Evolutionary conservation across 257 asterid genomes (phyloP).

Genomic region (Solanum pinnatisectum): DNA sequence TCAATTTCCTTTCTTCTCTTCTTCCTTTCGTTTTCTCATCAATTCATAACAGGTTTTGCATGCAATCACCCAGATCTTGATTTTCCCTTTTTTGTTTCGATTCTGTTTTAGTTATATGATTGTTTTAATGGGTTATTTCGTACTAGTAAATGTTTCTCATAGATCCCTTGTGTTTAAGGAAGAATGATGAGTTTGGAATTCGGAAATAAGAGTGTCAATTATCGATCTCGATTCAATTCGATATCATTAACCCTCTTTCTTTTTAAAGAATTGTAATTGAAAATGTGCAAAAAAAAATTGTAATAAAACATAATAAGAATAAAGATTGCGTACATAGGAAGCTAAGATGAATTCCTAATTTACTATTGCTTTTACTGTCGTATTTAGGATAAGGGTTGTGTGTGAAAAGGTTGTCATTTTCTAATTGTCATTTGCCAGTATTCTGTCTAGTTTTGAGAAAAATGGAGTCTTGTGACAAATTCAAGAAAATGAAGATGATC

Average conservation of each 20-base stretch:
- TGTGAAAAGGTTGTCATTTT: not conserved
- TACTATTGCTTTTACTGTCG: not conserved
- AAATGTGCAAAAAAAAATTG: not conserved
- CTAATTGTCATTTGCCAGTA: not conserved
- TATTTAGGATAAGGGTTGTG: not conserved
- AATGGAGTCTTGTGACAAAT: not conserved
- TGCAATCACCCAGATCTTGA: not conserved
- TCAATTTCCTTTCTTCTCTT: slow-evolving; percentile 35
- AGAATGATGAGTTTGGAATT: not conserved
- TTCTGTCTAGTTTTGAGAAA: not conserved
- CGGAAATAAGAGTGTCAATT: not conserved
- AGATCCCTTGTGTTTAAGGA: not conserved
- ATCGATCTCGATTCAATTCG: not conserved
- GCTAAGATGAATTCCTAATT: not conserved
- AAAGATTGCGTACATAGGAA: not conserved
- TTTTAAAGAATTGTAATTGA: not conserved
- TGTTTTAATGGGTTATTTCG: not conserved
- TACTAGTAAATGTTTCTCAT: not conserved
- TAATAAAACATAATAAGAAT: not conserved
- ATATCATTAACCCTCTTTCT: not conserved
- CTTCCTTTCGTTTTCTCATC: slow-evolving; percentile 30
- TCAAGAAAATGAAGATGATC: not conserved
- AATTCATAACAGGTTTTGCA: slow-evolving; percentile 41
- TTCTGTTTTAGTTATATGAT: not conserved
- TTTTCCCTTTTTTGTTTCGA: not conserved